Conservation (phyloP, 305 asterid genomes). For the Fraxinus ornus region DNA sequence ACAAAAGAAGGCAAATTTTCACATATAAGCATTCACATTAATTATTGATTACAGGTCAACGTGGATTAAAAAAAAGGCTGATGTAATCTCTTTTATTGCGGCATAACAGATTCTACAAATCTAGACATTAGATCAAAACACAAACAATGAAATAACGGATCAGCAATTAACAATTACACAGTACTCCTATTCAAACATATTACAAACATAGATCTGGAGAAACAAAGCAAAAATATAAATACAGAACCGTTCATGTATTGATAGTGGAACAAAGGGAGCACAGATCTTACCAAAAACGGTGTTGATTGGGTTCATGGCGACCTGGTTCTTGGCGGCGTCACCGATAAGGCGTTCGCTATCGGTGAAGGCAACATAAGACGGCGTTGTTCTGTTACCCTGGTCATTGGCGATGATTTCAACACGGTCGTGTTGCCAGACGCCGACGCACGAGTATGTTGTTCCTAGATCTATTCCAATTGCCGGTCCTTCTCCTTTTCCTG, state of each 20-base stretch:
- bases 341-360: constrained; percentile 31
- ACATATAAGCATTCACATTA: background rate
- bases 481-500: background rate
- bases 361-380: background rate
- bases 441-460: background rate
- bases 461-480: background rate
- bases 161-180: background rate
- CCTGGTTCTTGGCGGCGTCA: constrained; percentile 57
- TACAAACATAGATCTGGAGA: background rate
- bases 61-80: background rate
- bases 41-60: background rate
- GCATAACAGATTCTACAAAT: background rate
- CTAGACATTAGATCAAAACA: background rate
- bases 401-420: background rate
- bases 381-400: background rate
- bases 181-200: background rate
- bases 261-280: background rate
- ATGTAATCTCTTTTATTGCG: background rate
- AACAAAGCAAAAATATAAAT: too few species aligned
- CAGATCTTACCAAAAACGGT: constrained; percentile 45
- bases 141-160: background rate
- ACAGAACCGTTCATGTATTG: background rate
- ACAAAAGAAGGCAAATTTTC: background rate
- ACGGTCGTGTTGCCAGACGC: background rate
- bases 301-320: constrained; percentile 55